Evolutionary conservation across 345 rosid genomes (phyloP), one percentile per base, ranked within the genome.

Genomic region (Barbarea vulgaris): DNA sequence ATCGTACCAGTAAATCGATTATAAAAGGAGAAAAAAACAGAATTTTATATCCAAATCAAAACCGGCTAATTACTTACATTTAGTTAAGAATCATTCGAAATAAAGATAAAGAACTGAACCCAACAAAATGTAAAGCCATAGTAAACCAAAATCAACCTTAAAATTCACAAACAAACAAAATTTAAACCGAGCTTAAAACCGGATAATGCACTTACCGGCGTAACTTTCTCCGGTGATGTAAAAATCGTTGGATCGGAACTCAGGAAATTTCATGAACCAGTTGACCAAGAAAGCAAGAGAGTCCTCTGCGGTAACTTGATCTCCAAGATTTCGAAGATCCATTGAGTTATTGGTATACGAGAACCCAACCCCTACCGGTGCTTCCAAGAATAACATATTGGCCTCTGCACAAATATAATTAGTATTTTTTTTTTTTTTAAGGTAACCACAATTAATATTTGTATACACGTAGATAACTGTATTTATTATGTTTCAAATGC

Each of bases 361-460:
- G 72, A 89, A 89, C 8, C 97, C 97, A 8, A 92, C 97, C 1
- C 97, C 97, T 5, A 84, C 87, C 1, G 97, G 97, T 17, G 95
- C 81, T 81, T 89, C 95, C 87, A 91, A 44, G 61, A 87, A 91
- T 63, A 89, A 70, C 83, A 91, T 72, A 75, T 91, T 91, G 39
- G 97, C 96, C 77, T 52, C 97, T 92, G 15, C 21, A 33, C 4
- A 60, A 5, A 30, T 6, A 30, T 30, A 30, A 28, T 28, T 2
- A 27, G 4, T 27, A 27, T 27, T 27, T 27, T 27, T 27, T 24
- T 2, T 27, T 2, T 27, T 2, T 27, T 2, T 27, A 27, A 36
- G 68, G 57, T 46, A 59, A 57, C 21, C 18, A 51, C 51, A 15
- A 3, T 24, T 14, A 15, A 33, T 37, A 36, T 37, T 15, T n/a